phyloP scores from a whole-genome alignment of 2,329 filamentous ascomycete species.

The Cladophialophora immunda region DNA sequence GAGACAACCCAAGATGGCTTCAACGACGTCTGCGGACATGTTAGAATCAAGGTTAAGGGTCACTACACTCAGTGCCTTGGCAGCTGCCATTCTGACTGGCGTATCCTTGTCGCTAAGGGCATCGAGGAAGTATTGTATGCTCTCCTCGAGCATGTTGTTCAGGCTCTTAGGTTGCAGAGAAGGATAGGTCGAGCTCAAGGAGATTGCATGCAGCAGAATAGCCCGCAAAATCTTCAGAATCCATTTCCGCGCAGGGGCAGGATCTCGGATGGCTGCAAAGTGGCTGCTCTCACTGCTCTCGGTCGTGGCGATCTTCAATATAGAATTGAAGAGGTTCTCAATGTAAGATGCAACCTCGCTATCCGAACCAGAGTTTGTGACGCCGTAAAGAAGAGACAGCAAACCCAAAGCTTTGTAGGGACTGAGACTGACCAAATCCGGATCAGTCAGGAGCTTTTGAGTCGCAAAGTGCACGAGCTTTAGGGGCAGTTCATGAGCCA shows the following conservation, averaged over 20 bases:
- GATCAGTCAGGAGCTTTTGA: conserved; percentile 61
- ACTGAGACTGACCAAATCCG: conserved; percentile 52
- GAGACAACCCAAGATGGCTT: conserved; percentile 78
- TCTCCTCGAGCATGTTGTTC: conserved; percentile 74
- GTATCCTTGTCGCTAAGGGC: conserved; percentile 86
- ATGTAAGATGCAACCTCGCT: conserved; percentile 77
- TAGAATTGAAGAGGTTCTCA: conserved; percentile 69
- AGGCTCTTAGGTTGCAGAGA: conserved; percentile 36
- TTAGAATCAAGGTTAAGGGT: conserved; percentile 79
- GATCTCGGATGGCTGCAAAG: conserved; percentile 67
- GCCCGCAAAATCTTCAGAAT: conserved; percentile 86
- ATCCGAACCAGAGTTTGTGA: conserved; percentile 75
- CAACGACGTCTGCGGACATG: conserved; percentile 86
- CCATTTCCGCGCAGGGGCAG: conserved; percentile 81
- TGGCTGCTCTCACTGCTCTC: conserved; percentile 59
- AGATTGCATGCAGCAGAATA: conserved; percentile 71
- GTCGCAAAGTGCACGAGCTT: conserved; percentile 77
- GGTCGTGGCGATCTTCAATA: conserved; percentile 66
- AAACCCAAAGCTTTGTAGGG: conserved; percentile 81
- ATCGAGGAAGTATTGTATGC: conserved; percentile 82
- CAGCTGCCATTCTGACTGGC: conserved; percentile 86
- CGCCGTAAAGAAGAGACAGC: conserved; percentile 79
- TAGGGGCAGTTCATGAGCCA: conserved; percentile 73
- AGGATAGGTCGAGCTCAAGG: conserved; percentile 55
- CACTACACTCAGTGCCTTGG: conserved; percentile 89